phyloP scores from a whole-genome alignment of 2,329 filamentous ascomycete genomes.

The Colletotrichum musicola region DNA sequence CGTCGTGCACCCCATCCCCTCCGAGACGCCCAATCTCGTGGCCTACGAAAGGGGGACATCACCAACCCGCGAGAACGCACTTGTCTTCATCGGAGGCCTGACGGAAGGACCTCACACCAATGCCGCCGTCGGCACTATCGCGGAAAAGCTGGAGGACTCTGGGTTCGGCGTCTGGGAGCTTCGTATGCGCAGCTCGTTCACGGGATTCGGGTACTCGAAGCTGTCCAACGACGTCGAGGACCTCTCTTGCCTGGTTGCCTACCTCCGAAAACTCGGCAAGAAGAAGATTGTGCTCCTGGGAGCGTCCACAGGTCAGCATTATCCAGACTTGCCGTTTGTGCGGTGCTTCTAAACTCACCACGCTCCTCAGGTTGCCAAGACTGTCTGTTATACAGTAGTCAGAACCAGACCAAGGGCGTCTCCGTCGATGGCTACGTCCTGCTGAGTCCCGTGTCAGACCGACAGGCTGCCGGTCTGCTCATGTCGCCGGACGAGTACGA shows the following conservation, averaged over 20 bases:
- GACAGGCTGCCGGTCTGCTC: slow-evolving; percentile 69
- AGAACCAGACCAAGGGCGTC: slow-evolving; percentile 47
- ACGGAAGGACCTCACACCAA: slow-evolving; percentile 76
- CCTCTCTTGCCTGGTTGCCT: slow-evolving; percentile 63
- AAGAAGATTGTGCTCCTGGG: slow-evolving; percentile 67
- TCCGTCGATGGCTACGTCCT: slow-evolving; percentile 81
- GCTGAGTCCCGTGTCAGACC: slow-evolving; percentile 83
- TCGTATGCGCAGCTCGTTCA: slow-evolving; percentile 66
- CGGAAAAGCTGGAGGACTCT: slow-evolving; percentile 53
- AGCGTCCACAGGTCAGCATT: slow-evolving; percentile 43
- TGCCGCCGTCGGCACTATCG: slow-evolving; percentile 64
- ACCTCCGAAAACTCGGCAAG: slow-evolving; percentile 62
- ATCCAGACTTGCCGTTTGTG: too few relatives aligned
- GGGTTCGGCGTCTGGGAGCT: slow-evolving; percentile 68
- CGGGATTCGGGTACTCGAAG: slow-evolving; percentile 62
- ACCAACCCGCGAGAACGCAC: slow-evolving; percentile 58
- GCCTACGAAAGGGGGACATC: neutral
- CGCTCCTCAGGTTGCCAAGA: slow-evolving; percentile 64
- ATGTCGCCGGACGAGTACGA: slow-evolving; percentile 57
- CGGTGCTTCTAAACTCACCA: too few relatives aligned
- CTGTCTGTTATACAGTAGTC: slow-evolving; percentile 65
- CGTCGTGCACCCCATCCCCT: neutral
- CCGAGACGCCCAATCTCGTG: neutral
- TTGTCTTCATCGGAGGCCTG: slow-evolving; percentile 79
- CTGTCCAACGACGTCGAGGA: slow-evolving; percentile 66